Base-by-base conservation (phyloP, 495 filamentous ascomycete species). In the Xylaria palmicola region DNA sequence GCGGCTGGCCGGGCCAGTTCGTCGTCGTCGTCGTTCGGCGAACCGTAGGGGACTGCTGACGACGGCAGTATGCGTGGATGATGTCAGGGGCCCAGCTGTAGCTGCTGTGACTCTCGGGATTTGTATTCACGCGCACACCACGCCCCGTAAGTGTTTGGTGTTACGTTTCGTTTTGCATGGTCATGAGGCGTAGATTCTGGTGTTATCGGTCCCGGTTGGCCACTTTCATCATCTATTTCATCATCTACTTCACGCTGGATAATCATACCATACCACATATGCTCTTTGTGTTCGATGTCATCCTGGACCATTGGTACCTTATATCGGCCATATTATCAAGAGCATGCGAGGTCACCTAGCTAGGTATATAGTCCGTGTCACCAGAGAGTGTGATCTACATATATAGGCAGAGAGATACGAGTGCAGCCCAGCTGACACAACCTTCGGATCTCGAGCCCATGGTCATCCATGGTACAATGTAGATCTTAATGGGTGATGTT, bases 1-100 rank as follows among this genome's bases (percentile, higher is more conserved):
- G n/a, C n/a, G n/a, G n/a, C n/a, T n/a, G n/a, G n/a, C n/a, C n/a
- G n/a, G n/a, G n/a, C n/a, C n/a, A n/a, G n/a, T n/a, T n/a, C n/a
- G n/a, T 75, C 24, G 87, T 79, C 70, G 82, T 81, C 2, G 75
- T 86, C 0, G 82, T 86, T 72, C 75, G 73, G 6, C 64, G 77
- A 17, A 83, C 81, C 2, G 74, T 76, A 6, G 74, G 86, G 12
- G 73, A 74, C 20, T 86, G 83, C 74, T 6, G 69, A n/a, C 72
- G 15, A 75, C 76, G 62, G 77, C 79, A 37, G 48, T 63, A 49
- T 72, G 74, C 37, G 81, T 80, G 3, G 81, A 83, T 60, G 78
- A 85, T 53, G 69, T 83, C 12, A 77, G 84, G 61, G 76, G 83
- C 63, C 74, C 86, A 56, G 74, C 78, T 40, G 79, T 77, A 1